phyloP scores from a whole-genome alignment of 2,329 filamentous ascomycete genomes.

The Fusarium brachygibbosum region DNA sequence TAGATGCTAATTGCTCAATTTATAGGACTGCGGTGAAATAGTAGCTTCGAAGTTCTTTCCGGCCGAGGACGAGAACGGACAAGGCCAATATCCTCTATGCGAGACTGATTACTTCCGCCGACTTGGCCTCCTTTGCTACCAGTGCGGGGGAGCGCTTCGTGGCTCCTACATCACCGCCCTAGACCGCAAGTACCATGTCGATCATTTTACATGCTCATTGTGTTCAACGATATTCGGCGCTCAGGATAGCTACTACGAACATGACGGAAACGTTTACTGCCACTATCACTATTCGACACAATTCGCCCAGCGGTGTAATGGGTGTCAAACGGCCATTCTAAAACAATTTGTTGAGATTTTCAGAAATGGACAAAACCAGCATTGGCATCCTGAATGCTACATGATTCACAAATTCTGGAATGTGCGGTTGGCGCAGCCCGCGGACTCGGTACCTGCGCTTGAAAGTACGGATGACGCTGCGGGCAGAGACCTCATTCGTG shows the following conservation, averaged over 20 bases:
- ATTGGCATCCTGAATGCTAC: conserved; percentile 99
- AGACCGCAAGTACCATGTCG: conserved; percentile 98
- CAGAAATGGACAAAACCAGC: conserved; percentile 96
- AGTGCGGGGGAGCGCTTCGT: conserved; percentile 91
- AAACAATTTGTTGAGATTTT: conserved; percentile 99
- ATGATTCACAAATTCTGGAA: conserved; percentile 99
- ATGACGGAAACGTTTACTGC: conserved; percentile 95
- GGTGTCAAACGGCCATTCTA: conserved; percentile 95
- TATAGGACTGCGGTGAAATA: conserved; percentile 93
- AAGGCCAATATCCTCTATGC: conserved; percentile 92
- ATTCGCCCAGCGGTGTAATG: conserved; percentile 95
- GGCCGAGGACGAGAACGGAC: conserved; percentile 88
- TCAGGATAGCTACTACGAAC: conserved; percentile 98
- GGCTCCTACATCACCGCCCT: conserved; percentile 98
- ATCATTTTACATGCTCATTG: conserved; percentile 98
- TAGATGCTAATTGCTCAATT: conserved; percentile 37
- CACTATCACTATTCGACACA: conserved; percentile 99
- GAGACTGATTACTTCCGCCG: conserved; percentile 98
- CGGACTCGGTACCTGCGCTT: conserved; percentile 62
- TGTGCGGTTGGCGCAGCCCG: conserved; percentile 80
- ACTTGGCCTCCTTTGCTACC: conserved; percentile 89
- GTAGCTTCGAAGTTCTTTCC: conserved; percentile 99
- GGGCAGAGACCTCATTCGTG: conserved; percentile 80
- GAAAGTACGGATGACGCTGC: conserved; percentile 64
- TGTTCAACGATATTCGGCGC: conserved; percentile 98